phyloP scores from a whole-genome alignment of 495 filamentous ascomycete genomes.

The Pyrenopolyporus hunteri region DNA sequence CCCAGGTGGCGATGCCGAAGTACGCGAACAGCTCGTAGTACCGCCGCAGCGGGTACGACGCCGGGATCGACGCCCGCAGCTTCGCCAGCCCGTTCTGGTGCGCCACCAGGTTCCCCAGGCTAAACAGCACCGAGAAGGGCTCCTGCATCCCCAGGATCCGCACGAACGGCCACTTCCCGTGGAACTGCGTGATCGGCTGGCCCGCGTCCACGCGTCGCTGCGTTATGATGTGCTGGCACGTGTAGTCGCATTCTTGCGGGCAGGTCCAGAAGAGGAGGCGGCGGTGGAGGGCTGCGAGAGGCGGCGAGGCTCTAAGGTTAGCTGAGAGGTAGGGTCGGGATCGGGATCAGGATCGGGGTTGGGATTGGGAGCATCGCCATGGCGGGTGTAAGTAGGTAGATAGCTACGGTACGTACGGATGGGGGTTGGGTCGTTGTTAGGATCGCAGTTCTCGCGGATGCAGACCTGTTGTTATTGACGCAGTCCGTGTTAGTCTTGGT shows the following conservation, averaged over 20 bases:
- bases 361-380: background rate
- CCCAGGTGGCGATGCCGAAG: constrained; percentile 82
- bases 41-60: constrained; percentile 72
- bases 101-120: constrained; percentile 84
- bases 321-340: background rate
- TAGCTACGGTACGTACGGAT: constrained; percentile 57
- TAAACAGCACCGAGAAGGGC: constrained; percentile 91
- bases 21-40: constrained; percentile 86
- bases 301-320: constrained; percentile 4
- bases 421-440: constrained; percentile 49
- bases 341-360: background rate
- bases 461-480: constrained; percentile 67
- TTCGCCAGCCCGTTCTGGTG: constrained; percentile 79
- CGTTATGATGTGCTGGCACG: constrained; percentile 94
- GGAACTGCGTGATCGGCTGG: constrained; percentile 82
- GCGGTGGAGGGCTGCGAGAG: constrained; percentile 63
- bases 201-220: constrained; percentile 68
- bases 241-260: constrained; percentile 94
- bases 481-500: constrained; percentile 18
- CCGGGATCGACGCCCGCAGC: constrained; percentile 71
- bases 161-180: constrained; percentile 99
- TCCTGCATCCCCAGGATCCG: constrained; percentile 93
- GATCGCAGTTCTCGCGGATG: constrained; percentile 76
- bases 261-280: constrained; percentile 80
- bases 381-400: background rate